phyloP scores from a whole-genome alignment of 257 asterid genomes.

The Ocimum tenuiflorum region DNA sequence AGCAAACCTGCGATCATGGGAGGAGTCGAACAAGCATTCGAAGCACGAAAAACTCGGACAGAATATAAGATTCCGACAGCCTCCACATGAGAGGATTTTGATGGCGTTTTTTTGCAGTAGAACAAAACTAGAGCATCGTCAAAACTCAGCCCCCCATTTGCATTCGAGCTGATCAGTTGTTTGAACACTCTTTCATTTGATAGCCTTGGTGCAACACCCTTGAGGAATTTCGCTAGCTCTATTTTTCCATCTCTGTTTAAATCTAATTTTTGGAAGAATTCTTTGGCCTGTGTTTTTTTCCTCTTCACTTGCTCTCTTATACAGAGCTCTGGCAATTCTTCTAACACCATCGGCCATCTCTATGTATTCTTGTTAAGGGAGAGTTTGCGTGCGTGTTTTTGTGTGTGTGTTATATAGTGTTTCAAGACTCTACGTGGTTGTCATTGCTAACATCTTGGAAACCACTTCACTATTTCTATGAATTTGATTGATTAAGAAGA shows the following conservation, averaged over 20 bases:
- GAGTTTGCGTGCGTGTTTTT: too few species aligned
- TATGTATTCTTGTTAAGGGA: too few species aligned
- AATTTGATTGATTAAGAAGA: too few species aligned
- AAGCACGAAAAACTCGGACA: background rate
- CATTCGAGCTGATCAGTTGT: constrained; percentile 7
- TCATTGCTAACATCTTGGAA: too few species aligned
- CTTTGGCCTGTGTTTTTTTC: background rate
- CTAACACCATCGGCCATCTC: constrained; percentile 4
- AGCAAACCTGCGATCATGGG: background rate
- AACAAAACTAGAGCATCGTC: constrained; percentile 1
- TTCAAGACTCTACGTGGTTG: too few species aligned
- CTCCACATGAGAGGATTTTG: background rate
- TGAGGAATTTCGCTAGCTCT: constrained; percentile 1
- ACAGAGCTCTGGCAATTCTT: constrained; percentile 18
- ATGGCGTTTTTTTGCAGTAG: constrained; percentile 1
- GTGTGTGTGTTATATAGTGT: too few species aligned
- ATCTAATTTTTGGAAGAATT: constrained; percentile 7
- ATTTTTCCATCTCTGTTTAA: constrained; percentile 10
- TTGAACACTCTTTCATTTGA: constrained; percentile 7
- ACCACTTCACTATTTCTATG: too few species aligned
- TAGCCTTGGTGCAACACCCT: background rate
- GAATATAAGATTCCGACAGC: background rate
- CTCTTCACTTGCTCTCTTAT: constrained; percentile 15
- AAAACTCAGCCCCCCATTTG: constrained; percentile 19
- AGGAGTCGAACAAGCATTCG: background rate